Conservation (phyloP, 371 early-diverging fungal genomes). For the Mortierella polycephala region DNA sequence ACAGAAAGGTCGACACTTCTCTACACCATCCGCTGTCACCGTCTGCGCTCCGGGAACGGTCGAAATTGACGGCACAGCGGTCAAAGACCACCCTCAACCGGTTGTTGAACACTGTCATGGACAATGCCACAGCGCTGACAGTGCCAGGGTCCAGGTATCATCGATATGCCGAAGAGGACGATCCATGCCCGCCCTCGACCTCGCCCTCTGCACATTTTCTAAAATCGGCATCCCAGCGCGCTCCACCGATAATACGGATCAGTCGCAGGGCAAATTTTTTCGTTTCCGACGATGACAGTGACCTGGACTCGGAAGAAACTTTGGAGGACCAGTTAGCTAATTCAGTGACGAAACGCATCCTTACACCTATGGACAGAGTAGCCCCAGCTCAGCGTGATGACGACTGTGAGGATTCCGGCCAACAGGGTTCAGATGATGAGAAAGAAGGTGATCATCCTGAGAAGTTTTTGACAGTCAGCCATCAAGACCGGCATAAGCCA, state of each 20-base stretch:
- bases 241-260: background rate
- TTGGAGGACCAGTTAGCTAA: background rate
- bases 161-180: background rate
- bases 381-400: background rate
- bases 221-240: background rate
- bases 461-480: no score
- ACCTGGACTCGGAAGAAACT: slow-evolving; percentile 4
- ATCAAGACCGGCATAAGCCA: background rate
- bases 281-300: slow-evolving; percentile 23
- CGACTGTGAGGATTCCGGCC: background rate
- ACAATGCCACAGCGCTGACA: slow-evolving; percentile 15
- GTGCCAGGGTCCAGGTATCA: slow-evolving; percentile 4
- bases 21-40: slow-evolving; percentile 2
- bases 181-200: background rate
- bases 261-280: slow-evolving; percentile 18
- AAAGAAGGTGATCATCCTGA: background rate
- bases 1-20: background rate
- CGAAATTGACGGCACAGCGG: slow-evolving; percentile 10
- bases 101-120: slow-evolving; percentile 16
- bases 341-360: background rate
- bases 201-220: background rate
- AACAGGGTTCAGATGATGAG: background rate
- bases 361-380: no score
- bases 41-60: slow-evolving; percentile 14
- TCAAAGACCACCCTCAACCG: slow-evolving; percentile 14